Evolutionary conservation across 2,329 filamentous ascomycete species (phyloP).

Genomic region (Chaetomiaceae sp.): DNA sequence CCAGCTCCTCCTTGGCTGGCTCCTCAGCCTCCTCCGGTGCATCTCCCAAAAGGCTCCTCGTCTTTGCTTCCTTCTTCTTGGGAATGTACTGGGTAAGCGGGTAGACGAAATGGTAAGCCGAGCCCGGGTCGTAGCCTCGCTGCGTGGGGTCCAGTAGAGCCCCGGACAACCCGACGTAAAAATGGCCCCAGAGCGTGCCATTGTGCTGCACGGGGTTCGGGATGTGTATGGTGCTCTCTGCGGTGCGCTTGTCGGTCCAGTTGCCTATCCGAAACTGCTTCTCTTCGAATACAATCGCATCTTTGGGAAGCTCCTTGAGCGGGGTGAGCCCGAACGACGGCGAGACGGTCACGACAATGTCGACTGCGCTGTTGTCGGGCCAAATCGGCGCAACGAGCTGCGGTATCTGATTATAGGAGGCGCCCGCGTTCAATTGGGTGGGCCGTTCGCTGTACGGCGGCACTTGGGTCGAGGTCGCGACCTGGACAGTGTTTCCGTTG

Average conservation of each 20-base stretch:
- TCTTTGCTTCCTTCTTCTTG: conserved; percentile 87
- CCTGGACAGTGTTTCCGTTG: conserved; percentile 48
- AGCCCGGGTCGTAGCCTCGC: conserved; percentile 65
- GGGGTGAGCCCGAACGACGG: conserved; percentile 65
- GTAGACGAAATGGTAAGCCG: conserved; percentile 77
- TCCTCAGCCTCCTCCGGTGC: conserved; percentile 47
- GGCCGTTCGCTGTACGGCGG: conserved; percentile 64
- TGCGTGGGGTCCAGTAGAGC: conserved; percentile 70
- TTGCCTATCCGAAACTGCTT: conserved; percentile 75
- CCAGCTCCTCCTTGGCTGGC: conserved; percentile 46
- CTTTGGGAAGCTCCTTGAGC: conserved; percentile 59
- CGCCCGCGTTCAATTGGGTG: conserved; percentile 54
- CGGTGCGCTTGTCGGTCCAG: conserved; percentile 70
- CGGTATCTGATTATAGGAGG: conserved; percentile 61
- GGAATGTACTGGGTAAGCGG: conserved; percentile 85
- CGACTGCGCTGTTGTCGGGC: conserved; percentile 71
- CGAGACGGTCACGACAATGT: conserved; percentile 82
- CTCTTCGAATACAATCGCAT: conserved; percentile 73
- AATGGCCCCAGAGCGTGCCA: conserved; percentile 90
- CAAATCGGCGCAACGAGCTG: conserved; percentile 80
- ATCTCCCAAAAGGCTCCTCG: conserved; percentile 74
- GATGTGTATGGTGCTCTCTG: conserved; percentile 73
- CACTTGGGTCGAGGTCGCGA: conserved; percentile 53
- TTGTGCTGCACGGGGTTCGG: conserved; percentile 82
- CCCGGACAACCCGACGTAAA: conserved; percentile 78